Conservation (phyloP, 345 rosid genomes). For the Theobroma cacao region DNA sequence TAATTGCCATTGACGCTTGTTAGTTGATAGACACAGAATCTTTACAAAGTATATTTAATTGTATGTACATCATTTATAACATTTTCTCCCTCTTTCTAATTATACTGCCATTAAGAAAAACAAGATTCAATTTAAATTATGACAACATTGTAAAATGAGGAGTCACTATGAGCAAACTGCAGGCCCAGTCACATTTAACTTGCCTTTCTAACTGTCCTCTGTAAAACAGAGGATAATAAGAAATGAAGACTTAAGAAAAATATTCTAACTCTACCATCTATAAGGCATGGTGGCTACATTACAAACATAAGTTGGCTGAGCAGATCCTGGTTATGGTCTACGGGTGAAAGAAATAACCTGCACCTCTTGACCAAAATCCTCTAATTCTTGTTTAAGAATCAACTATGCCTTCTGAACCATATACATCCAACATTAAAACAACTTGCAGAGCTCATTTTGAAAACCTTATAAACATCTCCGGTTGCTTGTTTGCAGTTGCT, state of each 20-base stretch:
- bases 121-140: too few relatives aligned
- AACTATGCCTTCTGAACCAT: neutral
- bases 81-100: too few relatives aligned
- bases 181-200: too few relatives aligned
- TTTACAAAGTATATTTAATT: too few relatives aligned
- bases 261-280: neutral
- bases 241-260: neutral
- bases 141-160: too few relatives aligned
- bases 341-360: constrained; percentile 3
- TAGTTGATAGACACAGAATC: too few relatives aligned
- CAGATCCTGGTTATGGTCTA: neutral
- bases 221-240: neutral
- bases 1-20: too few relatives aligned
- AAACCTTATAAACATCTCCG: neutral
- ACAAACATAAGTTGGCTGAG: neutral
- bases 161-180: neutral
- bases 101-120: too few relatives aligned
- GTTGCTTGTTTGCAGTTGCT: neutral
- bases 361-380: neutral
- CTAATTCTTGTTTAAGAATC: neutral
- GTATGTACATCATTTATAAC: too few relatives aligned
- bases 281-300: neutral
- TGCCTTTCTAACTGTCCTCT: too few relatives aligned
- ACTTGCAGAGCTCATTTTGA: neutral
- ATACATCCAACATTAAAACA: neutral